phyloP scores from a whole-genome alignment of 2,329 filamentous ascomycete genomes.

The Scytalidium lignicola region DNA sequence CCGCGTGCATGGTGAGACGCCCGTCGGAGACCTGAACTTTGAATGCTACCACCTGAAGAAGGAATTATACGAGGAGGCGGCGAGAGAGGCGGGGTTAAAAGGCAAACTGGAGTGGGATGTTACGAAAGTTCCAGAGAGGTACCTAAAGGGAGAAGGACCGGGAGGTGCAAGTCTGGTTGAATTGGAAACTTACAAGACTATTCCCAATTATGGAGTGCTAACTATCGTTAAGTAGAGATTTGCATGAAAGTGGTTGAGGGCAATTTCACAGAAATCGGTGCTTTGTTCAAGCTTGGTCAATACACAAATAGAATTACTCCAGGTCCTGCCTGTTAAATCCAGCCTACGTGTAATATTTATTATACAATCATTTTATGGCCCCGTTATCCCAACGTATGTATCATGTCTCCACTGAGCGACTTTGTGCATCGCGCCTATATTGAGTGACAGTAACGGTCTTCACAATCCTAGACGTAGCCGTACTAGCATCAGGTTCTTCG shows the following conservation, averaged over 20 bases:
- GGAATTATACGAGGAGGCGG: slow-evolving; percentile 24
- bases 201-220: slow-evolving; percentile 21
- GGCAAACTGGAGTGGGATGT: slow-evolving; percentile 22
- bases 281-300: too few relatives aligned
- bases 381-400: too few relatives aligned
- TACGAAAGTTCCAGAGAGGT: slow-evolving; percentile 19
- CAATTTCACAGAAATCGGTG: background rate
- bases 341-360: too few relatives aligned
- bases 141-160: slow-evolving; percentile 12
- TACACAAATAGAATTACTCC: too few relatives aligned
- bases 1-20: slow-evolving; percentile 12
- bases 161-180: slow-evolving; percentile 20
- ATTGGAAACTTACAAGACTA: slow-evolving; percentile 19
- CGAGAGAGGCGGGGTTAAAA: slow-evolving; percentile 23
- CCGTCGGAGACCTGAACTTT: slow-evolving; percentile 19
- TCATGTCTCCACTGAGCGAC: too few relatives aligned
- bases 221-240: slow-evolving; percentile 15
- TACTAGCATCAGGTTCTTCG: too few relatives aligned
- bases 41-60: slow-evolving; percentile 24
- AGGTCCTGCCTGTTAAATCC: too few relatives aligned
- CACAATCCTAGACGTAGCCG: too few relatives aligned
- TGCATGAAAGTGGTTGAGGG: background rate
- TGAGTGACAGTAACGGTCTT: too few relatives aligned
- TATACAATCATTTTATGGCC: too few relatives aligned
- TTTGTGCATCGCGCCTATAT: too few relatives aligned